These are phyloP conservation scores for Blastobotrys chiropterorum DNA, from an alignment of 805 yeast species.

Conservation along the genomic window DNA sequence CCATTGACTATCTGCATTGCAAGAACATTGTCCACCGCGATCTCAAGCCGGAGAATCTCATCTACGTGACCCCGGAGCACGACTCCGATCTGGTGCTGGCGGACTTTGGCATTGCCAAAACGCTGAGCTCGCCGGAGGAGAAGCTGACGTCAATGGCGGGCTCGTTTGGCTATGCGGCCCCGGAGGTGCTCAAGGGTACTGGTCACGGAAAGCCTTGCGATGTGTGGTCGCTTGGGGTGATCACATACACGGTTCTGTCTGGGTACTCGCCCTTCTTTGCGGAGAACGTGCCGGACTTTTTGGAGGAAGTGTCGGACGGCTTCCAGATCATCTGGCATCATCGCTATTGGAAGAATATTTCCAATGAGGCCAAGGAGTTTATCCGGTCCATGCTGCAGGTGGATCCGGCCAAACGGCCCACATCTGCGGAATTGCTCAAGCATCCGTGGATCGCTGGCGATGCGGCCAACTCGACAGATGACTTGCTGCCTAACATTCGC, in stretches of 20 bases:
- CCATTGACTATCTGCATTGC: slow-evolving; percentile 71
- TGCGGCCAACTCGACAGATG: slow-evolving; percentile 44
- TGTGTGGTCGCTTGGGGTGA: slow-evolving; percentile 92
- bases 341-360: slow-evolving; percentile 78
- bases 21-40: slow-evolving; percentile 86
- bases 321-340: slow-evolving; percentile 79
- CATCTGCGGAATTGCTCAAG: slow-evolving; percentile 54
- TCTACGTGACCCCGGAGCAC: slow-evolving; percentile 57
- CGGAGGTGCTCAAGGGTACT: slow-evolving; percentile 72
- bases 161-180: slow-evolving; percentile 94
- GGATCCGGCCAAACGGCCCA: slow-evolving; percentile 62
- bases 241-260: slow-evolving; percentile 80
- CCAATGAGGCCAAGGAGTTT: slow-evolving; percentile 74
- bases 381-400: slow-evolving; percentile 64
- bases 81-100: slow-evolving; percentile 78
- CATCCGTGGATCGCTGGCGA: slow-evolving; percentile 67
- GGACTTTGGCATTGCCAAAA: slow-evolving; percentile 93
- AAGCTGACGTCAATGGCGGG: slow-evolving; percentile 73
- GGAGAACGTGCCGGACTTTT: slow-evolving; percentile 73
- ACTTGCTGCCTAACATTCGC: slow-evolving; percentile 75
- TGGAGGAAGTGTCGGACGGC: slow-evolving; percentile 69
- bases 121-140: slow-evolving; percentile 53
- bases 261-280: slow-evolving; percentile 92
- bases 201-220: slow-evolving; percentile 97
- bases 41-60: slow-evolving; percentile 87